Evolutionary conservation across 2,329 filamentous ascomycete genomes (phyloP), one percentile per base, ranked within the genome.

Genomic region (Cladophialophora carrionii): DNA sequence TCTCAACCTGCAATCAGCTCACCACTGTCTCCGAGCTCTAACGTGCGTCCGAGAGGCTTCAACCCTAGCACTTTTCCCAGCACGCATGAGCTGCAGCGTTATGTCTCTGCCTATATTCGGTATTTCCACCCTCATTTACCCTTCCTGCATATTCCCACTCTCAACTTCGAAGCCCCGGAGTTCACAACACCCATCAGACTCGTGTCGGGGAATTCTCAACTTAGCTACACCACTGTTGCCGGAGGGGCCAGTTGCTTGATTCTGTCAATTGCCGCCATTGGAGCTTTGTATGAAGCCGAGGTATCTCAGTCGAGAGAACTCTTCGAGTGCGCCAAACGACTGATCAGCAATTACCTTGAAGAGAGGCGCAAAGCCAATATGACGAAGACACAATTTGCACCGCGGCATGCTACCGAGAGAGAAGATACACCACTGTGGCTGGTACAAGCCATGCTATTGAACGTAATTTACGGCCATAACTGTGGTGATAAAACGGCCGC

Each of bases 371-470:
- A 93, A 76, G 90, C 90, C 60, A 92, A 96, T 74, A 88, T 96
- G 76, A 84, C 84, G 57, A 83, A 87, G 17, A 84, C 87, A 46
- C 87, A 91, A 70, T 73, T 71, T 61, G 69, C 61, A 17, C 70
- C 71, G 12, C 65, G 65, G 52, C 69, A 70, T 57, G 56, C 69
- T 41, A 63, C 67, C 14, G 71, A 73, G 43, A 64, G 64, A 43
- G 71, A 73, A 49, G 94, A 86, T 61, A 87, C 93, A 1, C 94
- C 94, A 0, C 83, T 97, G 48, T 98, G 94, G 93, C 84, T 99
- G 29, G 92, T 98, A 17, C 95, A 98, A 77, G 92, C 94, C 0
- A 98, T 98, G 94, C 82, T 98, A 8, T 83, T 99, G 57, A 98
- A 96, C 74, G 91, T 98, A 43, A 90, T 97, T 17, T 98, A 96